Conservation (phyloP, 2,329 filamentous ascomycete genomes). For the Ambrosiella cleistominuta region DNA sequence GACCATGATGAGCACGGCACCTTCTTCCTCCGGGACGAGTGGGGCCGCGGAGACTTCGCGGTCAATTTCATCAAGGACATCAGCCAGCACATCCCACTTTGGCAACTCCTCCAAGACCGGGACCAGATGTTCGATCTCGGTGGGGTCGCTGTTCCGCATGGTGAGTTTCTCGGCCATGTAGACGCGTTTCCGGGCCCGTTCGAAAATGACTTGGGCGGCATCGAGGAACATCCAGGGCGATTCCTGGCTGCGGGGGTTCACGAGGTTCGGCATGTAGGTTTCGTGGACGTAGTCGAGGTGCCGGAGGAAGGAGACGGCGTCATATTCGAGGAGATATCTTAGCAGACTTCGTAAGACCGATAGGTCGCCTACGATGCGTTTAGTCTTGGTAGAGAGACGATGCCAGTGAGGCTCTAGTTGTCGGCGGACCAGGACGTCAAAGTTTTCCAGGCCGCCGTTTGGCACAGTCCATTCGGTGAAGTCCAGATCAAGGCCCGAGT, state of each 20-base stretch:
- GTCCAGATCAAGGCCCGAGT: conserved; percentile 48
- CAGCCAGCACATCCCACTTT: conserved; percentile 81
- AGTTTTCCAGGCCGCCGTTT: conserved; percentile 79
- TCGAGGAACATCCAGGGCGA: conserved; percentile 95
- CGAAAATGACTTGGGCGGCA: conserved; percentile 85
- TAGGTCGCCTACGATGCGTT: conserved; percentile 82
- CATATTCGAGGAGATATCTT: conserved; percentile 65
- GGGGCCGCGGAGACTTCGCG: conserved; percentile 66
- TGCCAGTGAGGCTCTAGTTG: conserved; percentile 97
- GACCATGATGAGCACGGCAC: conserved; percentile 93
- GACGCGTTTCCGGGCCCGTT: conserved; percentile 71
- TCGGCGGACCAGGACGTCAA: conserved; percentile 71
- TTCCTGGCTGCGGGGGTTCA: conserved; percentile 72
- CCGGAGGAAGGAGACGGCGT: conserved; percentile 79
- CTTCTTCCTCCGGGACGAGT: conserved; percentile 56
- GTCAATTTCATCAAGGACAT: conserved; percentile 86
- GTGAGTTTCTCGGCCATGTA: conserved; percentile 42
- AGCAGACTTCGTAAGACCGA: conserved; percentile 69
- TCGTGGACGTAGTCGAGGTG: conserved; percentile 89
- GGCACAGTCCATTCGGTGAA: conserved; percentile 97
- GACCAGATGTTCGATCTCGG: conserved; percentile 41
- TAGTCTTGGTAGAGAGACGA: conserved; percentile 83
- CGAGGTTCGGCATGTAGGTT: conserved; percentile 72
- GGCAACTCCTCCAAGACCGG: conserved; percentile 86
- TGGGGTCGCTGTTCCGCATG: conserved; percentile 14